These are phyloP conservation scores for Dothideomycetidae sp. DNA, from an alignment of 2,329 filamentous ascomycete species.

Conservation along the genomic window DNA sequence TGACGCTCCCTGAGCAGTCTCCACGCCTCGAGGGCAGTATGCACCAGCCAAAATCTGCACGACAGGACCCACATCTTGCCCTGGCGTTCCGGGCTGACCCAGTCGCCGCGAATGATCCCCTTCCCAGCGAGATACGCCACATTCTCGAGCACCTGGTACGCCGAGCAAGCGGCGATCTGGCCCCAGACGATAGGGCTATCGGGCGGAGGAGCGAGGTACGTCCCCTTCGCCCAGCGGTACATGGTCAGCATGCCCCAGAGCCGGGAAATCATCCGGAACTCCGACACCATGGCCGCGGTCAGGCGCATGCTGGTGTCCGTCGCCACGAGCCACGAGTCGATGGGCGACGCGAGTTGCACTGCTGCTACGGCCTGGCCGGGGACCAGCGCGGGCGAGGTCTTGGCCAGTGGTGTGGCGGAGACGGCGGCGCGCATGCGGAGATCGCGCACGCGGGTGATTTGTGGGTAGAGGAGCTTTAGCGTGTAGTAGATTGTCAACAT, in stretches of 20 bases:
- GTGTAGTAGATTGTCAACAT: conserved; percentile 32
- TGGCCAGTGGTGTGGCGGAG: conserved; percentile 21
- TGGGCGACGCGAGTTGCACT: conserved; percentile 24
- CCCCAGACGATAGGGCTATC: conserved; percentile 38
- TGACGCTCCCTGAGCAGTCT: conserved; percentile 39
- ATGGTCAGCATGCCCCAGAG: conserved; percentile 66
- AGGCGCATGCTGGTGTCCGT: conserved; percentile 23
- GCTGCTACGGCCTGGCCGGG: conserved; percentile 30
- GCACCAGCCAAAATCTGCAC: conserved; percentile 64
- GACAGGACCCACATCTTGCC: conserved; percentile 55
- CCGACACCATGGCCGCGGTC: conserved; percentile 52
- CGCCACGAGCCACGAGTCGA: conserved; percentile 21
- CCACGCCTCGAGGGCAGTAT: conserved; percentile 62
- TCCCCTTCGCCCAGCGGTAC: conserved; percentile 48
- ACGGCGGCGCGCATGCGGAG: conserved; percentile 24
- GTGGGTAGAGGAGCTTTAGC: conserved; percentile 27
- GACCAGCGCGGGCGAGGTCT: conserved; percentile 26
- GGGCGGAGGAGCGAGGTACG: conserved; percentile 22
- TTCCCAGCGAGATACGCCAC: conserved; percentile 61
- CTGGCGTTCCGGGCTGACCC: conserved; percentile 30
- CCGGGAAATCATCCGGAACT: conserved; percentile 57
- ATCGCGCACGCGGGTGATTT: conserved; percentile 25
- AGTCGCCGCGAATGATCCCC: conserved; percentile 43
- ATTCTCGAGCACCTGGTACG: conserved; percentile 75
- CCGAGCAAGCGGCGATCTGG: conserved; percentile 52